A percentile compares a stretch with the other conserved stretches of the same genome.
phyloP scores from a whole-genome alignment of 225 moss, liverwort and hornwort genomes.

The Physcomitrium patens region DNA sequence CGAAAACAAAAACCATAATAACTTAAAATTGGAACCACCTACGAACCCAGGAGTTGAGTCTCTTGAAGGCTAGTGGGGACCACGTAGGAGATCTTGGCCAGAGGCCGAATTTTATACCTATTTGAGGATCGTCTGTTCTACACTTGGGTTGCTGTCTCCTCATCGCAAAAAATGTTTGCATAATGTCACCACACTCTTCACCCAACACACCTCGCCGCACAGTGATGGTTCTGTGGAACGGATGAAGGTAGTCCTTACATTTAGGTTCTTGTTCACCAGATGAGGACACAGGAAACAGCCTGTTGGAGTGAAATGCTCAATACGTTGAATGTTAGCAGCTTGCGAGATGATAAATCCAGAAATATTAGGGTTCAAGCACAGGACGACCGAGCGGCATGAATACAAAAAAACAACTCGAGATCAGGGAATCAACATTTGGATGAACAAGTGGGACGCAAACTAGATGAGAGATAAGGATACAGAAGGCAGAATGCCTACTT shows the following conservation, averaged over 20 bases:
- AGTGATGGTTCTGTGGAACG: conserved; percentile 44
- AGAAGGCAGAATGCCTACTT: conserved; percentile 48
- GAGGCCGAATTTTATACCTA: conserved; percentile 21
- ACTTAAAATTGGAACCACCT: conserved; percentile 42
- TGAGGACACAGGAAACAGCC: conserved; percentile 51
- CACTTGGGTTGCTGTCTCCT: conserved; percentile 52
- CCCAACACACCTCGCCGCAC: conserved; percentile 50
- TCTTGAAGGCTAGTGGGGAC: conserved; percentile 37
- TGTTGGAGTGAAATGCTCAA: conserved; percentile 25
- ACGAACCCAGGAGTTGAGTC: conserved; percentile 37
- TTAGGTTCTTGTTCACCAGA: conserved; percentile 30
- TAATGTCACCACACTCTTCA: conserved; percentile 43
- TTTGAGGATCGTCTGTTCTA: conserved; percentile 18
- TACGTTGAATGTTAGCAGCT: background rate
- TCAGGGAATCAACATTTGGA: background rate
- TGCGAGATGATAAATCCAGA: background rate
- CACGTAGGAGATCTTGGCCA: conserved; percentile 41
- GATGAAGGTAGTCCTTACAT: conserved; percentile 43
- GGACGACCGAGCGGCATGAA: no score
- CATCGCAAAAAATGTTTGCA: conserved; percentile 50
- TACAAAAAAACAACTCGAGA: background rate
- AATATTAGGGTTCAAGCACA: no score
- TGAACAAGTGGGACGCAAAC: background rate
- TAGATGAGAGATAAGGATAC: background rate
- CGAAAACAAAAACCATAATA: background rate